Evolutionary conservation across 2,329 filamentous ascomycete genomes (phyloP), one percentile per base, ranked within the genome.

Genomic region (Macrophomina pseudophaseolina): DNA sequence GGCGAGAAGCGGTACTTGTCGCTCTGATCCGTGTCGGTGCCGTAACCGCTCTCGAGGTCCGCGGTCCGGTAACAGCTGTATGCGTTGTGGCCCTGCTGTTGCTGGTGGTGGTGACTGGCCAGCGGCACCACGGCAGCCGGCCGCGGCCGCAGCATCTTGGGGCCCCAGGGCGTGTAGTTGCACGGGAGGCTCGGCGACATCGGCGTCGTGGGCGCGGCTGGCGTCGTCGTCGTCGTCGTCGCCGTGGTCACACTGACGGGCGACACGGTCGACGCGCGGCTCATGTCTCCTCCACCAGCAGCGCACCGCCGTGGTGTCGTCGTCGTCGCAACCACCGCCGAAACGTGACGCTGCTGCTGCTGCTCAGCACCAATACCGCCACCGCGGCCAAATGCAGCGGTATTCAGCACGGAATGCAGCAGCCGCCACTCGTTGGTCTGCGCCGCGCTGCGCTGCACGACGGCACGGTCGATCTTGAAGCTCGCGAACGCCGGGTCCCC

Each of bases 401-500:
- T 52, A 32, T 63, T 38, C 42, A 63, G 44, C n/a, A 51, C 49
- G 44, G 59, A 51, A 14, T 53, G 51, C 33, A 46, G 28, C 11
- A 51, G 40, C 8, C 72, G 74, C 74, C 80, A 80, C 14, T 73
- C 74, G 40, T 76, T 69, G 5, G 79, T 78, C 64, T 83, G 79
- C 12, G 67, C 52, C 52, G 72, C 66, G 72, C 81, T 75, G 63
- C 69, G 71, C n/a, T 72, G 71, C 12, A 83, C 74, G 51, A 82
- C 75, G 4, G 73, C 71, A 5, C 72, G 72, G 56, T 78, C 72
- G 69, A 84, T 81, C 64, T 76, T 73, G 73, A 81, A 84, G 49
- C 73, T 75, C 11, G 84, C 86, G 75, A 88, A 92, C 14, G 85
- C 84, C n/a, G 86, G 73, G 42, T 89, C 83, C n/a, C 86, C 82